A percentile compares a stretch with the other conserved stretches of the same genome.
These are phyloP conservation scores for Letharia columbiana DNA, from an alignment of 495 filamentous ascomycete genomes.

Conservation along the genomic window DNA sequence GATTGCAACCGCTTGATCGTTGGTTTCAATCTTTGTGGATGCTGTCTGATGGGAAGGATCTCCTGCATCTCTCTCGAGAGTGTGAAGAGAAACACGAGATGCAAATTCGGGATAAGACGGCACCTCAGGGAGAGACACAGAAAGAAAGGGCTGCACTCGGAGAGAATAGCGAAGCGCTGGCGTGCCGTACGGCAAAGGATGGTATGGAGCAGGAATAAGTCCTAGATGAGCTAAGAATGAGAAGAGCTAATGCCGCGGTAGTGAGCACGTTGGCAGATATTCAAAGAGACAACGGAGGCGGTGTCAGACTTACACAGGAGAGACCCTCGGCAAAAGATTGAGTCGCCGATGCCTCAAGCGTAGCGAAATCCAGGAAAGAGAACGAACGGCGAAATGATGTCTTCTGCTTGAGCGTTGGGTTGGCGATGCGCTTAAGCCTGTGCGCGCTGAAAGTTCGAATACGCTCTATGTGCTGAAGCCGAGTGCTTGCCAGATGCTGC, in stretches of 20 bases:
- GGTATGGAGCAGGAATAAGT: conserved; percentile 44
- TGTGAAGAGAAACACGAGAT: conserved; percentile 35
- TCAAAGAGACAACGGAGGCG: neutral
- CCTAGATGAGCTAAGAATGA: conserved; percentile 52
- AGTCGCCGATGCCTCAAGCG: conserved; percentile 59
- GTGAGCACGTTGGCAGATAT: neutral
- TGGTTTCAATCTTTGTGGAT: neutral
- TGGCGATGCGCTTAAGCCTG: conserved; percentile 29
- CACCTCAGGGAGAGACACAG: conserved; percentile 61
- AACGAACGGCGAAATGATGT: conserved; percentile 44
- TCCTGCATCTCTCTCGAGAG: conserved; percentile 31
- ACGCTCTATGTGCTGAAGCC: conserved; percentile 47
- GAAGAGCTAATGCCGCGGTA: conserved; percentile 45
- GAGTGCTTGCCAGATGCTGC: conserved; percentile 45
- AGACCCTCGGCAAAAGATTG: conserved; percentile 65
- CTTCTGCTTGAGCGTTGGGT: conserved; percentile 29
- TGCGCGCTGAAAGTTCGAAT: conserved; percentile 54
- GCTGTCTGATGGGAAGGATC: neutral
- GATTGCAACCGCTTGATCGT: conserved; percentile 30
- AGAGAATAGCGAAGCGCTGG: conserved; percentile 70
- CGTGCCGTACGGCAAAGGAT: conserved; percentile 59
- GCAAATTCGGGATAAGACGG: conserved; percentile 55
- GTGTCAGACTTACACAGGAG: conserved; percentile 34
- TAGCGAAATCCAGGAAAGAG: conserved; percentile 49
- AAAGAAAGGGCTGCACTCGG: conserved; percentile 80